Evolutionary conservation across 2,329 filamentous ascomycete species (phyloP), one percentile per base, ranked within the genome.

Genomic region (Microascus cirrosus): DNA sequence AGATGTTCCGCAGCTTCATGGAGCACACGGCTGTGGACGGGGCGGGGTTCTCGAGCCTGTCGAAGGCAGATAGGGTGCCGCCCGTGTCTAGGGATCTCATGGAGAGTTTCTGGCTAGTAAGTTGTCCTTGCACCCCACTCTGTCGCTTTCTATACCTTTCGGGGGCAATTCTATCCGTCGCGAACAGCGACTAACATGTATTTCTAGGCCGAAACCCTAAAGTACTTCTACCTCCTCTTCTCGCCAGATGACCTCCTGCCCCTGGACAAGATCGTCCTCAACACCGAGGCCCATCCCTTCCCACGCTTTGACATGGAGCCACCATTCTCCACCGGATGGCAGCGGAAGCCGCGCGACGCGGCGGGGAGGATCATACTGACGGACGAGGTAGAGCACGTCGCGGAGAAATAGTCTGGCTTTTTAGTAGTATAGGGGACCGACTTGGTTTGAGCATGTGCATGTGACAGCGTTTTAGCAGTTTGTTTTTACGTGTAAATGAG

Each of bases 51-150:
- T 90, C 89, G 1, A 92, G 87, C 63, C 77, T 97, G 61, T 79
- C 79, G 20, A 83, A 95, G 67, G 92, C 91, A 28, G 85, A 86
- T 63, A 72, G 73, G 5, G 72, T 94, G 11, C 91, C 92, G 22
- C 84, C 90, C 0, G 70, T 76, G 15, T 75, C 77, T 53, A 79
- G 84, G 60, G 93, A 99, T 71, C 97, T 97, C 65, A 96, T 99
- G 93, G 94, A 99, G 74, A 95, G 90, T 69, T 97, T 97, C 74
- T 99, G 94, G 94, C 82, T 99, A 77, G 87, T 90, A 74, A 74
- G 86, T 76, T 42, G 4, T 42, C 12, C 3, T 42, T 13, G 34
- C 34, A 7, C 12, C n/a, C 10, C n/a, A 36, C 15, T 52, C 25
- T 22, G 20, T 35, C 24, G 45, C 20, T 24, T 48, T 3, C 15